Conservation (phyloP, 2,329 filamentous ascomycete species). For the Trichoderma breve region DNA sequence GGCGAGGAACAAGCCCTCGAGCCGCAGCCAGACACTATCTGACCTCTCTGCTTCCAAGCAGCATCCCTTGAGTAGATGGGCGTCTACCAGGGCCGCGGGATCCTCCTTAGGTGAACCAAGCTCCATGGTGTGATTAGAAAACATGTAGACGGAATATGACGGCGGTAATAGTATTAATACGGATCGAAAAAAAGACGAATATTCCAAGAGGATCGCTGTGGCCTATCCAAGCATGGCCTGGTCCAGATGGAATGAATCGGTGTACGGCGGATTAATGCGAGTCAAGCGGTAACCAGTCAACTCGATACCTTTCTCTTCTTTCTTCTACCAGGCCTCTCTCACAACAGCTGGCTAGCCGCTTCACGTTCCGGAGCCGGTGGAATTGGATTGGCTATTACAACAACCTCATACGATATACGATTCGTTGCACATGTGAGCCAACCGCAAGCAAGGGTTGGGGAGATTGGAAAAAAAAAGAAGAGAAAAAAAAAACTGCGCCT, state of each 20-base stretch:
- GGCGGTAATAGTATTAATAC: not conserved
- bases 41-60: constrained; percentile 54
- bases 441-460: not conserved
- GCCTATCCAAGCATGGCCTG: constrained; percentile 9
- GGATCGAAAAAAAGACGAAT: not conserved
- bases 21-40: constrained; percentile 45
- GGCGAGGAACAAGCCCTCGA: constrained; percentile 49
- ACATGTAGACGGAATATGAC: not conserved
- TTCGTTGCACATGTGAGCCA: not conserved
- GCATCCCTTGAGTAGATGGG: constrained; percentile 50
- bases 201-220: not conserved
- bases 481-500: not conserved
- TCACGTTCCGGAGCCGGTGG: constrained; percentile 1
- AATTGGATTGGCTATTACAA: not conserved
- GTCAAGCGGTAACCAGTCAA: not conserved
- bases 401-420: constrained; percentile 1
- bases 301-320: not conserved
- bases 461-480: not conserved
- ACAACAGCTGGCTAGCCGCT: not conserved
- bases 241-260: not conserved
- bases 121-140: constrained; percentile 19
- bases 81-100: constrained; percentile 30
- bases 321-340: not conserved
- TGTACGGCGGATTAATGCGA: not conserved
- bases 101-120: constrained; percentile 26